These are phyloP conservation scores for Suhomyces chickasaworum DNA, from an alignment of 1,139 yeast species.

Conservation along the genomic window DNA sequence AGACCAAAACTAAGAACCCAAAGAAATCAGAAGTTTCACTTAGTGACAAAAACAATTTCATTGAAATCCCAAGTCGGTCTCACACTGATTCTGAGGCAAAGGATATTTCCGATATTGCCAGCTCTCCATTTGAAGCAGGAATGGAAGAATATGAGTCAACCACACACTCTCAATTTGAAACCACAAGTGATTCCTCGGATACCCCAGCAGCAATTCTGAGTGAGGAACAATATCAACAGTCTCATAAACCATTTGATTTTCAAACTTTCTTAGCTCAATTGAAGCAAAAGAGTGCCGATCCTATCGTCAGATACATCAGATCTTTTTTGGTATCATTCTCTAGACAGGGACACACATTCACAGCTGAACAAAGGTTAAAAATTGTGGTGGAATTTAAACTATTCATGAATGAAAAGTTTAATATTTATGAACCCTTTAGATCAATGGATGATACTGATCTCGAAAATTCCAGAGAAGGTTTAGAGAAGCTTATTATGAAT, in stretches of 20 bases:
- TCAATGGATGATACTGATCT: slow-evolving; percentile 59
- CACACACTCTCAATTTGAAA: not conserved
- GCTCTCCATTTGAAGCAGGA: slow-evolving; percentile 10
- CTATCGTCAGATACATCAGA: slow-evolving; percentile 81
- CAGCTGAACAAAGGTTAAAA: slow-evolving; percentile 75
- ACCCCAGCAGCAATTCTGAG: slow-evolving; percentile 14
- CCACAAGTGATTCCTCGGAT: not conserved
- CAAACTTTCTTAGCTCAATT: slow-evolving; percentile 75
- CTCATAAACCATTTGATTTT: slow-evolving; percentile 71
- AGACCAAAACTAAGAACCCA: not conserved
- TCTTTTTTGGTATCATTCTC: slow-evolving; percentile 77
- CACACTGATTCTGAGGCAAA: not conserved
- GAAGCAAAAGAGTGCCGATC: slow-evolving; percentile 78
- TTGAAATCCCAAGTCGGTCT: slow-evolving; percentile 2
- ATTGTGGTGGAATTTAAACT: slow-evolving; percentile 71
- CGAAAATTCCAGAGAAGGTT: slow-evolving; percentile 82
- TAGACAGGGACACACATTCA: slow-evolving; percentile 62
- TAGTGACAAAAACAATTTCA: not conserved
- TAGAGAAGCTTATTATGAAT: slow-evolving; percentile 91
- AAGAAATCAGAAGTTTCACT: not conserved
- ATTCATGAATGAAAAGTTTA: slow-evolving; percentile 70
- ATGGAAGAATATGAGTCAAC: slow-evolving; percentile 6
- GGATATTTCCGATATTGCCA: slow-evolving; percentile 10
- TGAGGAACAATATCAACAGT: slow-evolving; percentile 39
- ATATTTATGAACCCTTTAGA: slow-evolving; percentile 71